Conservation (phyloP, 345 rosid species). For the Acer saccharum region DNA sequence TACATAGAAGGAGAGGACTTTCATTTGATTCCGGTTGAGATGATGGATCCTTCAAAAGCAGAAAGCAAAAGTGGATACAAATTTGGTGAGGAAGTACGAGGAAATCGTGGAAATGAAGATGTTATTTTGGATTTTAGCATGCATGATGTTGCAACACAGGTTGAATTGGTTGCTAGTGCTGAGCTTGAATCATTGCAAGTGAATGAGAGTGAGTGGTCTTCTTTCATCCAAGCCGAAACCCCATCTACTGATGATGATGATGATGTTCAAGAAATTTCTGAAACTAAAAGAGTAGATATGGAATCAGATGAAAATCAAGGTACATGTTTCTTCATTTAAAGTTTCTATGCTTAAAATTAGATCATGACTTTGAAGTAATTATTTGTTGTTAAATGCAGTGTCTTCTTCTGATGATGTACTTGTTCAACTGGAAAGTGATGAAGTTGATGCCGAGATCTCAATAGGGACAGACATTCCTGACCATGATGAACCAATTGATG, state of each 20-base stretch:
- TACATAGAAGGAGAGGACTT: slow-evolving; percentile 72
- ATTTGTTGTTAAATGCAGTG: slow-evolving; percentile 25
- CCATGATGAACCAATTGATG: slow-evolving; percentile 64
- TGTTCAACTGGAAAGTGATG: slow-evolving; percentile 48
- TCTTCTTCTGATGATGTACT: slow-evolving; percentile 40
- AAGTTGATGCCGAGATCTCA: slow-evolving; percentile 69
- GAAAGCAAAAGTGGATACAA: slow-evolving; percentile 26
- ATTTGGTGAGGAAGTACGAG: slow-evolving; percentile 48
- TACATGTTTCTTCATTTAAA: slow-evolving; percentile 27
- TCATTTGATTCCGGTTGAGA: slow-evolving; percentile 80
- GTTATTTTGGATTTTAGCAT: slow-evolving; percentile 71
- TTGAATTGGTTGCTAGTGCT: slow-evolving; percentile 34
- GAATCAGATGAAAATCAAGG: slow-evolving; percentile 44
- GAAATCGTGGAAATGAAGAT: slow-evolving; percentile 53
- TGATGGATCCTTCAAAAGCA: slow-evolving; percentile 21
- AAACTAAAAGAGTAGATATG: slow-evolving; percentile 15
- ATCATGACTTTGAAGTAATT: slow-evolving; percentile 2
- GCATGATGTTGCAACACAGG: slow-evolving; percentile 23
- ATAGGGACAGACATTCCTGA: slow-evolving; percentile 92
- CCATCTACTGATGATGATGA: slow-evolving; percentile 14
- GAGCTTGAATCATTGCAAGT: slow-evolving; percentile 27
- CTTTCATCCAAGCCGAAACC: slow-evolving; percentile 18
- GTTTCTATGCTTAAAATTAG: slow-evolving; percentile 7
- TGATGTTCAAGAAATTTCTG: slow-evolving; percentile 24
- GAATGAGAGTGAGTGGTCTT: slow-evolving; percentile 22